Base-by-base conservation (phyloP, 495 filamentous ascomycete species). In the Lasiosphaeris hirsuta region DNA sequence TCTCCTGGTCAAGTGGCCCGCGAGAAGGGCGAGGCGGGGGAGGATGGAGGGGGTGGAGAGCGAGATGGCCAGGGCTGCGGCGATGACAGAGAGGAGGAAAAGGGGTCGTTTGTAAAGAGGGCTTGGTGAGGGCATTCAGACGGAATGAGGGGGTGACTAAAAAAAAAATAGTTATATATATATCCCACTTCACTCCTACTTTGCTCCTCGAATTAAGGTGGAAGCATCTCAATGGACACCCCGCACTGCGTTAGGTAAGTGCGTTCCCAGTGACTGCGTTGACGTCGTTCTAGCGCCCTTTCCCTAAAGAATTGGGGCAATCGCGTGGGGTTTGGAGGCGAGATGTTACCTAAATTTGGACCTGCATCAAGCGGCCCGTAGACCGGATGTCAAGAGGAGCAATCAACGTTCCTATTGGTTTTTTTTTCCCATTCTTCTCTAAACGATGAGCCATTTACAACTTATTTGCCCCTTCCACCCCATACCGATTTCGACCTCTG, bases 41-140 rank as follows among this genome's bases (percentile, higher is more conserved):
- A 57, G 43, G 37, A 34, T 10, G 52, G 49, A 51, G 34, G 39
- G 44, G 8, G 36, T 37, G 8, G 49, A 45, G 36, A 58, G 18
- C 18, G 62, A 48, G 48, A 56, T 39, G 17, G 63, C 66, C 59
- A 70, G 63, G 54, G 56, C 48, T 14, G 69, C 45, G 63, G 67
- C 39, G n/a, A 56, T 7, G 51, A 69, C 34, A 10, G 61, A 56
- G 46, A 61, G 4, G 51, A 63, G 14, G 3, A 64, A 36, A n/a
- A 49, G 54, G 19, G 57, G 41, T 13, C 34, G 35, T 34, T 42
- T 44, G 37, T 43, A 23, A 13, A 30, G 39, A 43, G 40, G 38
- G 51, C 11, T 39, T 51, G 49, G 13, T 14, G 49, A 15, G 38
- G 49, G 10, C 37, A 7, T 34, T 17, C 6, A 17, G 9, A 11